Evolutionary conservation across 345 rosid species (phyloP).

Genomic region (Arabis alpina): DNA sequence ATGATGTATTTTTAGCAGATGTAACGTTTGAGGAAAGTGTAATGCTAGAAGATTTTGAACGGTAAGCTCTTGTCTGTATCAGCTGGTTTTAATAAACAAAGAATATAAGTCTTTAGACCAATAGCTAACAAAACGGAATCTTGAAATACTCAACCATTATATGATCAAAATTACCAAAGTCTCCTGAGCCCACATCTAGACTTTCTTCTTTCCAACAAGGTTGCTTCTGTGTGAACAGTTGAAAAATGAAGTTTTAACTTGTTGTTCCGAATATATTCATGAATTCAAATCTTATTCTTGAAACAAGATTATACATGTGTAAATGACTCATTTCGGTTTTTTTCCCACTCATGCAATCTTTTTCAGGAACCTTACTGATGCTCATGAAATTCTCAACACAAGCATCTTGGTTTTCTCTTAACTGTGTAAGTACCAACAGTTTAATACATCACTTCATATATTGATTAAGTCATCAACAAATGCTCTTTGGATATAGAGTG

Average conservation of each 20-base stretch:
- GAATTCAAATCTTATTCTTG: conserved; percentile 17
- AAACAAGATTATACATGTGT: background rate
- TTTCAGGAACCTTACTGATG: conserved; percentile 1
- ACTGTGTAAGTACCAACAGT: conserved; percentile 26
- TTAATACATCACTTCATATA: background rate
- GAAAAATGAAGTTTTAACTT: background rate
- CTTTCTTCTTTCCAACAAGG: conserved; percentile 11
- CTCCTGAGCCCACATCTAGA: conserved; percentile 20
- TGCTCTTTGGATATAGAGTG: conserved; percentile 2
- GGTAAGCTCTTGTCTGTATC: conserved; percentile 27
- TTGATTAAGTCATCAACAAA: too few species aligned
- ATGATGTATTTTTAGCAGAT: conserved; percentile 2
- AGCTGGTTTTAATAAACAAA: conserved; percentile 12
- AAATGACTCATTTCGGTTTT: background rate
- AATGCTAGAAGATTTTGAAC: conserved; percentile 35
- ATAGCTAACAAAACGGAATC: conserved; percentile 12
- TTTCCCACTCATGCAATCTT: background rate
- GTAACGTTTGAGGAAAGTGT: conserved; percentile 58
- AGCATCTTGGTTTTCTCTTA: conserved; percentile 3
- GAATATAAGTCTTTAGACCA: conserved; percentile 6
- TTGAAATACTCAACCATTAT: conserved; percentile 21
- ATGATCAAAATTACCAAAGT: conserved; percentile 1
- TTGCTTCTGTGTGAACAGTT: conserved; percentile 28
- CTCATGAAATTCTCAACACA: conserved; percentile 12
- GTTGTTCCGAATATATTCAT: conserved; percentile 6